Conservation (phyloP, 2,329 filamentous ascomycete species). For the Talaromyces amestolkiae region DNA sequence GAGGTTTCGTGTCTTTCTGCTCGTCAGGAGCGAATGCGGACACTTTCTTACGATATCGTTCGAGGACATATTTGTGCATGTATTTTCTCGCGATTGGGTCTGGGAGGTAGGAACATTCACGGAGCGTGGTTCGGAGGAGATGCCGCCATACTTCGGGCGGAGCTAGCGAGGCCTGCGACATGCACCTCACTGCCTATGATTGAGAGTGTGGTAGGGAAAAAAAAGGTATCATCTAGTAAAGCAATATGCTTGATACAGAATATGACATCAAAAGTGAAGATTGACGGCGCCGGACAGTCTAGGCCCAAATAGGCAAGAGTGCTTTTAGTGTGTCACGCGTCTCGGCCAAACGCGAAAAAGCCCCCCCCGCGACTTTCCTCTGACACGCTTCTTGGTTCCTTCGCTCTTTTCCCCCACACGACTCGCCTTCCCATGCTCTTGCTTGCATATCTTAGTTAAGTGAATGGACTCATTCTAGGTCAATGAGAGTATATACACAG, state of each 20-base stretch:
- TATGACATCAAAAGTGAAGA: slow-evolving; percentile 2
- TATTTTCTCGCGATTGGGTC: slow-evolving; percentile 54
- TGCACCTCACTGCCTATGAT: background rate
- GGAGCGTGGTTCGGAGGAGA: slow-evolving; percentile 56
- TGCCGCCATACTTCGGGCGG: slow-evolving; percentile 39
- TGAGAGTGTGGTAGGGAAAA: no score
- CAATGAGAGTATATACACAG: background rate
- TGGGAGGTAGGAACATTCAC: slow-evolving; percentile 61
- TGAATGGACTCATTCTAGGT: background rate
- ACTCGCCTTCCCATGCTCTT: background rate
- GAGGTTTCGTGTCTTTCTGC: background rate
- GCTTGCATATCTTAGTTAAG: background rate
- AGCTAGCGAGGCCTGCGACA: slow-evolving; percentile 27
- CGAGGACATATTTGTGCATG: slow-evolving; percentile 49
- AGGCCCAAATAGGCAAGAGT: slow-evolving; percentile 28
- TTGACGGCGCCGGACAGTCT: slow-evolving; percentile 24
- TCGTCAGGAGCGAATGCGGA: background rate
- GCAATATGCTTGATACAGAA: background rate
- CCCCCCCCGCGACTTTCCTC: slow-evolving; percentile 25
- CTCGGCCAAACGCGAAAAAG: slow-evolving; percentile 14
- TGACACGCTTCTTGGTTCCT: slow-evolving; percentile 15
- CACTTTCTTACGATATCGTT: slow-evolving; percentile 47
- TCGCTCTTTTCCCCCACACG: slow-evolving; percentile 5
- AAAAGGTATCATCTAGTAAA: background rate
- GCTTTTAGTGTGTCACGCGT: slow-evolving; percentile 16